A percentile compares a stretch with the other conserved stretches of the same genome.
Evolutionary conservation across 441 rosid species (phyloP).

Genomic region (Lepidium campestre): DNA sequence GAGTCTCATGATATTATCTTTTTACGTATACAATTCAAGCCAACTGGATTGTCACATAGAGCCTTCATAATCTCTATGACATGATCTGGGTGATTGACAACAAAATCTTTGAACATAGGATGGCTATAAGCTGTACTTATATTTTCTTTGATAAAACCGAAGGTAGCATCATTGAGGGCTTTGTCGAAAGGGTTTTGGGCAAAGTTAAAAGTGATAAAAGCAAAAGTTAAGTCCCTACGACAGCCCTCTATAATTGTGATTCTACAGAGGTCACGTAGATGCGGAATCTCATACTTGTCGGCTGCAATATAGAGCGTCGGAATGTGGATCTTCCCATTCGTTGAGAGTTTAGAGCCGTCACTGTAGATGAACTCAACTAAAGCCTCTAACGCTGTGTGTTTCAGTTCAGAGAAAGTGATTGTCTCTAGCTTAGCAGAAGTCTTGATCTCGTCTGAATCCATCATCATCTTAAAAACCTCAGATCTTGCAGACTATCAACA

Average conservation of each 20-base stretch:
- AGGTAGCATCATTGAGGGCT: conserved; percentile 26
- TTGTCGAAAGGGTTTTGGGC: conserved; percentile 37
- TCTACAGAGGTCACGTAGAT: conserved; percentile 41
- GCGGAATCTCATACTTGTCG: conserved; percentile 50
- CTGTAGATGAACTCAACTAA: conserved; percentile 57
- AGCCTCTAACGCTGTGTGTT: conserved; percentile 49
- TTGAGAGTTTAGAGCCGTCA: conserved; percentile 25
- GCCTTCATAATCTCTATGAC: background rate
- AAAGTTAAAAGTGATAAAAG: conserved; percentile 39
- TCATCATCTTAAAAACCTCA: conserved; percentile 50
- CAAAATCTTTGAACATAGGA: conserved; percentile 39
- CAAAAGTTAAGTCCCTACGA: conserved; percentile 32
- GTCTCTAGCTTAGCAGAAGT: conserved; percentile 35
- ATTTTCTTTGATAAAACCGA: conserved; percentile 31
- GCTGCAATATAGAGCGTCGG: conserved; percentile 42
- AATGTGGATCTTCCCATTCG: conserved; percentile 37
- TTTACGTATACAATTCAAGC: no score
- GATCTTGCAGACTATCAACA: conserved; percentile 72
- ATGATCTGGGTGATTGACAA: conserved; percentile 30
- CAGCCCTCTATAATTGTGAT: conserved; percentile 33
- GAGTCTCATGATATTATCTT: no score
- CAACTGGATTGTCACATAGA: no score
- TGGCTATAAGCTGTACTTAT: conserved; percentile 34
- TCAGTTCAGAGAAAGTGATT: conserved; percentile 40
- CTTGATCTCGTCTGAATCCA: conserved; percentile 48